Conservation (phyloP, 495 filamentous ascomycete species). For the Sordaria brevicollis region DNA sequence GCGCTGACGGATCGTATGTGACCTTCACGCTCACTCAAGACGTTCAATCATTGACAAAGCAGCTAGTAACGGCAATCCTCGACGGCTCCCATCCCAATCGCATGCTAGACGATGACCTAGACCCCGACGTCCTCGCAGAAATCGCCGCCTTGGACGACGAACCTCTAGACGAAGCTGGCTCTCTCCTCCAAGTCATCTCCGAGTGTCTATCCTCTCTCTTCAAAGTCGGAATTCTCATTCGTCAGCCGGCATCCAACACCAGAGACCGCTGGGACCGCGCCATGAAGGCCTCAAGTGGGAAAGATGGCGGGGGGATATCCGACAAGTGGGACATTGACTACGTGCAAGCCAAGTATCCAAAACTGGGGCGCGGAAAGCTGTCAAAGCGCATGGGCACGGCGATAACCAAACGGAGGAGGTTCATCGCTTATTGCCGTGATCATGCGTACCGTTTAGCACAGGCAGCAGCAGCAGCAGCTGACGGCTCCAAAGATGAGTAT, state of each 20-base stretch:
- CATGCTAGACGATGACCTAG: too few species aligned
- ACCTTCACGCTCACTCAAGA: not conserved
- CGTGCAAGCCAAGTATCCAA: not conserved
- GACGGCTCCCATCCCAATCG: too few species aligned
- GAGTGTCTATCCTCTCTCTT: not conserved
- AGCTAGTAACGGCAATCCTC: too few species aligned
- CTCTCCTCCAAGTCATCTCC: not conserved
- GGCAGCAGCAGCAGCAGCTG: too few species aligned
- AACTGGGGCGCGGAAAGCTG: slow-evolving; percentile 3
- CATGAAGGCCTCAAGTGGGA: not conserved
- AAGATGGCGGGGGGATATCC: not conserved
- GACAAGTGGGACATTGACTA: not conserved
- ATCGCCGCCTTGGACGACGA: too few species aligned
- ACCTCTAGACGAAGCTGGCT: not conserved
- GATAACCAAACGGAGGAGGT: slow-evolving; percentile 22
- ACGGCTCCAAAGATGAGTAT: not conserved
- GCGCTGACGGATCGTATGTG: not conserved
- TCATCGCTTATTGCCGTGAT: slow-evolving; percentile 21
- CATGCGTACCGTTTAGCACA: slow-evolving; percentile 11
- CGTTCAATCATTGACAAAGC: not conserved
- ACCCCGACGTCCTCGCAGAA: not conserved
- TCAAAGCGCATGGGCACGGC: slow-evolving; percentile 16
- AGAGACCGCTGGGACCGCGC: not conserved
- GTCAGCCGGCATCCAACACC: too few species aligned
- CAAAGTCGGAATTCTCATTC: not conserved